Evolutionary conservation across 495 filamentous ascomycete species (phyloP).

Genomic region (Oidiodendron maius): DNA sequence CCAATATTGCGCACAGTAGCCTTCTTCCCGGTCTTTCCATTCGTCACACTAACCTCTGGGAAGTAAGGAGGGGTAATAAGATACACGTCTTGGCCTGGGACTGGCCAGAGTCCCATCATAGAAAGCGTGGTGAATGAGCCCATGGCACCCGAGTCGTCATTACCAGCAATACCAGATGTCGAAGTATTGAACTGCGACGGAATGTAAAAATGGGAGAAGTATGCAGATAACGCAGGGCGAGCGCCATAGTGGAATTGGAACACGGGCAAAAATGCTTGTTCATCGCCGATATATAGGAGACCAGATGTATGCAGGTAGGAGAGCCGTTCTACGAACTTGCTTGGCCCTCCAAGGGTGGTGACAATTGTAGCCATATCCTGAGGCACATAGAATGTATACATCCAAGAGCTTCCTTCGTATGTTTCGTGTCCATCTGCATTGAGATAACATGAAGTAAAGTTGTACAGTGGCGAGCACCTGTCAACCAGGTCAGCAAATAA

Average conservation of each 20-base stretch:
- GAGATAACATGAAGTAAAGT: slow-evolving; percentile 51
- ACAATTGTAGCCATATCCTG: slow-evolving; percentile 62
- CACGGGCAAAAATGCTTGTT: slow-evolving; percentile 64
- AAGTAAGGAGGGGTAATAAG: slow-evolving; percentile 67
- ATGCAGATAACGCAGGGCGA: slow-evolving; percentile 56
- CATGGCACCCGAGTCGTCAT: slow-evolving; percentile 71
- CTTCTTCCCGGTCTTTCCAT: slow-evolving; percentile 53
- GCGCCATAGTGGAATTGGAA: slow-evolving; percentile 71
- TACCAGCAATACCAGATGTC: slow-evolving; percentile 57
- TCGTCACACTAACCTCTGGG: slow-evolving; percentile 54
- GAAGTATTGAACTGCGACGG: slow-evolving; percentile 60
- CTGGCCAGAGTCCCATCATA: slow-evolving; percentile 73
- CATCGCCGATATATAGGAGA: slow-evolving; percentile 68
- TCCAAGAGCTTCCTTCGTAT: slow-evolving; percentile 62
- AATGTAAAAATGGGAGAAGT: slow-evolving; percentile 61
- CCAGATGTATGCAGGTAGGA: slow-evolving; percentile 55
- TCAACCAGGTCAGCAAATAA: too few relatives aligned
- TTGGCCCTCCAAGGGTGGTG: slow-evolving; percentile 48
- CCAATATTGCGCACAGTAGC: slow-evolving; percentile 54
- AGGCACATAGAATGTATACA: slow-evolving; percentile 62
- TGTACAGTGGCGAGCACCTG: slow-evolving; percentile 22
- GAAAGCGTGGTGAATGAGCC: slow-evolving; percentile 62
- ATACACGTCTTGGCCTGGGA: slow-evolving; percentile 70
- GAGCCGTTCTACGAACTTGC: slow-evolving; percentile 54
- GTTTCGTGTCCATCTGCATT: slow-evolving; percentile 60